Base-by-base conservation (phyloP, 495 filamentous ascomycete species). In the Astrocystis sublimbata region DNA sequence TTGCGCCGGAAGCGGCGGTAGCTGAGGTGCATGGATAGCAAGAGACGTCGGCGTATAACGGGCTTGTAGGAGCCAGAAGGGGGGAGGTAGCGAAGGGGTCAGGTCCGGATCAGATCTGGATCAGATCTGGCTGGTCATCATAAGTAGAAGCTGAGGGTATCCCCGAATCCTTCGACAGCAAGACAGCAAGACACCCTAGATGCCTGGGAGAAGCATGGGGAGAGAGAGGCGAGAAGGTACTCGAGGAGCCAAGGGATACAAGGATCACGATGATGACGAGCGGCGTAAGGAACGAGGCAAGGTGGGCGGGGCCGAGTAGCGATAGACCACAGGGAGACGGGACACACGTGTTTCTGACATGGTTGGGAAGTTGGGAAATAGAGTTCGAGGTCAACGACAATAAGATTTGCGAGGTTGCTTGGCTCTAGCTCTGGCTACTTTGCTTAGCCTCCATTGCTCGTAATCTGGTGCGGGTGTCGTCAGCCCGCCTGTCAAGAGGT, bases 1-100 rank as follows among this genome's bases (percentile, higher is more conserved):
- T 65, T 67, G 61, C 71, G 69, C 69, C 71, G 69, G 45, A 71
- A 70, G 31, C 67, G 69, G 63, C 71, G 69, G 47, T 66, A 64
- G 50, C 60, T 73, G 45, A 69, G 45, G 61, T 68, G 40, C 69
- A 73, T 73, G 61, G 68, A 69, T 67, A 66, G 55, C 61, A 35
- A 36, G 21, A 17, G 12, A 5, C 30, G 23, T 28, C 12, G 45
- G 31, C 7, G 33, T 47, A 33, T 8, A 13, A 7, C 26, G 23
- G 15, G 31, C 6, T 40, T 13, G 24, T 41, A 23, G 33, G 41
- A 40, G 23, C 15, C n/a, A 47, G 19, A 40, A 50, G 35, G 23
- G 15, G 9, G 28, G 7, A 15, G n/a, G 9, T 5, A 31, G 51
- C 33, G n/a, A 38, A 33, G 36, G 13, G n/a, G 21, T 21, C 47